phyloP scores from a whole-genome alignment of 768 basidiomycete species.

The Suillus occidentalis region DNA sequence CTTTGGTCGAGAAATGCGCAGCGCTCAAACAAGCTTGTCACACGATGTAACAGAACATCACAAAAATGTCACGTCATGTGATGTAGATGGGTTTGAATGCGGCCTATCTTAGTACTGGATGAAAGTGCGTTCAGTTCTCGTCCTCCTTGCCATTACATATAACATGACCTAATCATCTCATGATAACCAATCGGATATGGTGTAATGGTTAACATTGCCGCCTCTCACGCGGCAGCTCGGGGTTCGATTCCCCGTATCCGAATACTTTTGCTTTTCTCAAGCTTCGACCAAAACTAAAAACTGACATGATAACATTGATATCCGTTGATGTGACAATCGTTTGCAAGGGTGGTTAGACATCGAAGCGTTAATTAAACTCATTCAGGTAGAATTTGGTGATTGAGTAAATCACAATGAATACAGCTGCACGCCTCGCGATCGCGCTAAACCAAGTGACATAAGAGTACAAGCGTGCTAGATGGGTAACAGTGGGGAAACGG shows the following conservation, averaged over 20 bases:
- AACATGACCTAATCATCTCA: neutral
- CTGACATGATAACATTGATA: neutral
- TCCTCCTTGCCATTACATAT: neutral
- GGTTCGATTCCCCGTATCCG: conserved; percentile 33
- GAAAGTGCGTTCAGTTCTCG: no score
- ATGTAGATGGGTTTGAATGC: neutral
- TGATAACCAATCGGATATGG: conserved; percentile 43
- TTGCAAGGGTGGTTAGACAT: neutral
- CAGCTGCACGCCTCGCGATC: neutral
- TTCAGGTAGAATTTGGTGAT: neutral
- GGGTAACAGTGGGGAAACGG: conserved; percentile 3
- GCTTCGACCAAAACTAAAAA: neutral
- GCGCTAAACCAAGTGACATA: conserved; percentile 10
- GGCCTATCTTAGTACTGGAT: no score
- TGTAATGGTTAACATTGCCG: conserved; percentile 70
- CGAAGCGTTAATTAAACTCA: neutral
- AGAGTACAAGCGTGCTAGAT: conserved; percentile 10
- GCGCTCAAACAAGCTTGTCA: no score
- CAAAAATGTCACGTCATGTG: neutral
- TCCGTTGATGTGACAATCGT: neutral
- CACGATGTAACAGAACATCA: neutral
- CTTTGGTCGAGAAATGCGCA: no score
- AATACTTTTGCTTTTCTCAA: neutral
- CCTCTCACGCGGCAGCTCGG: conserved; percentile 54
- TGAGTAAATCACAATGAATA: neutral